Conservation (phyloP, 2,329 filamentous ascomycete genomes). For the Didymella sp. region DNA sequence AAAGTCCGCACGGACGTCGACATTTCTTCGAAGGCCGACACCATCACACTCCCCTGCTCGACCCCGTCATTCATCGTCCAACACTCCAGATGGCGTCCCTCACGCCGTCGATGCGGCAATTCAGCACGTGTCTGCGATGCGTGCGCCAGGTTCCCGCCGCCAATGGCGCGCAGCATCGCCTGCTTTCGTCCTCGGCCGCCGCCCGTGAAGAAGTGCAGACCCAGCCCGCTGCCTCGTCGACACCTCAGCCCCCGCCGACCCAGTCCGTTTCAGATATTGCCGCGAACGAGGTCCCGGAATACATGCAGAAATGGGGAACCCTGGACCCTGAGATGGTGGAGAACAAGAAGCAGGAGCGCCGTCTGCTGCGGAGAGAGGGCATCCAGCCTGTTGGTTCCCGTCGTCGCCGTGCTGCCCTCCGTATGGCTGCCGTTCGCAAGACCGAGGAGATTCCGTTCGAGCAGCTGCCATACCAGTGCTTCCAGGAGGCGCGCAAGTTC, state of each 20-base stretch:
- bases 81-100: slow-evolving; percentile 43
- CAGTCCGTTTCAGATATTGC: slow-evolving; percentile 20
- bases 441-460: slow-evolving; percentile 81
- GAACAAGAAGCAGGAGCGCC: slow-evolving; percentile 64
- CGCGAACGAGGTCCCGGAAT: slow-evolving; percentile 30
- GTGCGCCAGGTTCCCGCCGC: slow-evolving; percentile 42
- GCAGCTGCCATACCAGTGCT: slow-evolving; percentile 94
- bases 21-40: slow-evolving; percentile 23
- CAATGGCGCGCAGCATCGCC: slow-evolving; percentile 46
- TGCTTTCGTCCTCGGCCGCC: slow-evolving; percentile 57
- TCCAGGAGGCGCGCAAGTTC: slow-evolving; percentile 91
- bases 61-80: slow-evolving; percentile 19
- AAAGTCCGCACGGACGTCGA: slow-evolving; percentile 9
- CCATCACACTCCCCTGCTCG: slow-evolving; percentile 27
- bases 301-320: slow-evolving; percentile 46
- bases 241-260: slow-evolving; percentile 23
- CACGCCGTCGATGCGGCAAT: slow-evolving; percentile 43
- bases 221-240: slow-evolving; percentile 31
- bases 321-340: slow-evolving; percentile 46
- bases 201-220: slow-evolving; percentile 54
- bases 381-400: slow-evolving; percentile 81
- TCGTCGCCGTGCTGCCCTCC: slow-evolving; percentile 68
- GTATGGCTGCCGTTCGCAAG: slow-evolving; percentile 54
- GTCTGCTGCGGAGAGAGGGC: slow-evolving; percentile 69
- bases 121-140: slow-evolving; percentile 46